Conservation (phyloP, 2,329 filamentous ascomycete species). For the Fusarium globosum region DNA sequence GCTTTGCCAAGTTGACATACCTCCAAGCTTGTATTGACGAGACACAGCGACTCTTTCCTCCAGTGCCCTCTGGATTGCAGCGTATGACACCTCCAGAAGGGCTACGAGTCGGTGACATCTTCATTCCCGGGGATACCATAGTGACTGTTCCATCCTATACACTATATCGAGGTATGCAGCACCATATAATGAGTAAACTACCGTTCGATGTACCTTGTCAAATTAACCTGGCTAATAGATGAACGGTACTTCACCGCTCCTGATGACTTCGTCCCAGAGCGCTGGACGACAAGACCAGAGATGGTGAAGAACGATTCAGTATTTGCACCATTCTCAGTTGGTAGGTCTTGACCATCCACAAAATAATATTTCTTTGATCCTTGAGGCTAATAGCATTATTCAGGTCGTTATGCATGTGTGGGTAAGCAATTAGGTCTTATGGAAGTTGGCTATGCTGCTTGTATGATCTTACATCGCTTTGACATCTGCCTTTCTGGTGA, state of each 20-base stretch:
- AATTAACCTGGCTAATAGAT: not conserved
- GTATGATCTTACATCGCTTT: not conserved
- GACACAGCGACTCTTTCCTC: not conserved
- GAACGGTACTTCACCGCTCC: not conserved
- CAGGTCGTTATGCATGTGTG: not conserved
- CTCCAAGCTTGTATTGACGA: not conserved
- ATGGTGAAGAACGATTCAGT: not conserved
- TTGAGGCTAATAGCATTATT: rapidly evolving
- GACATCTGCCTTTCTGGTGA: rapidly evolving
- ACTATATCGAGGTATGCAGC: not conserved
- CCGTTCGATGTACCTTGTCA: too few species aligned
- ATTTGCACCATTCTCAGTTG: not conserved
- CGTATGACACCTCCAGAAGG: not conserved
- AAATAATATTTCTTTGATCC: rapidly evolving
- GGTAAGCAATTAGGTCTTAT: not conserved
- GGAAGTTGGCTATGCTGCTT: not conserved
- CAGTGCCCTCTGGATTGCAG: not conserved
- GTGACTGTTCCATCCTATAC: not conserved
- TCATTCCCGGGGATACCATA: not conserved
- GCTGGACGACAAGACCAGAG: not conserved
- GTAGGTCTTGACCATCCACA: rapidly evolving
- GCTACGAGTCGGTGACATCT: not conserved
- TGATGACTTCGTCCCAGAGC: not conserved
- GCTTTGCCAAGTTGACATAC: not conserved
- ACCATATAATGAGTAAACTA: not conserved